These are phyloP conservation scores for Fraxinus sp. DNA, from an alignment of 305 asterid species.

Conservation along the genomic window DNA sequence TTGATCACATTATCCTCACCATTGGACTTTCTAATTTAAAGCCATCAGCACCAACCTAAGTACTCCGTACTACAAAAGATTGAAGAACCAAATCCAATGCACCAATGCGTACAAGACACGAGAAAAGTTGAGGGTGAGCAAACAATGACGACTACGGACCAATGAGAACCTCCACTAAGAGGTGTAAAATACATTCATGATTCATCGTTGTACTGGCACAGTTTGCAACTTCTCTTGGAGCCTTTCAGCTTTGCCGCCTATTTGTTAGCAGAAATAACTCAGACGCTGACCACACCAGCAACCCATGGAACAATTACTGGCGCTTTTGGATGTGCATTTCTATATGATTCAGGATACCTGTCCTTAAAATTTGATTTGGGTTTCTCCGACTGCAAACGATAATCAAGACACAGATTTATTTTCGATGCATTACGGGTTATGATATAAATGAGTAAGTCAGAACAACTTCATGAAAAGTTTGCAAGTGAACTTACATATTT, in stretches of 20 bases:
- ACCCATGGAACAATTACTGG: conserved; percentile 80
- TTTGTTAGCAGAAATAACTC: conserved; percentile 20
- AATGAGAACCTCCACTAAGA: neutral
- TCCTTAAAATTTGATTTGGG: conserved; percentile 71
- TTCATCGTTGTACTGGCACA: neutral
- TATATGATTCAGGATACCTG: conserved; percentile 64
- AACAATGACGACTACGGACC: neutral
- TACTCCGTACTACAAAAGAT: conserved; percentile 14
- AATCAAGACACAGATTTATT: neutral
- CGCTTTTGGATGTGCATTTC: conserved; percentile 68
- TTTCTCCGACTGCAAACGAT: conserved; percentile 58
- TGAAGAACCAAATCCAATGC: conserved; percentile 1
- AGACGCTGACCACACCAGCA: conserved; percentile 58
- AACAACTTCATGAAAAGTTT: neutral
- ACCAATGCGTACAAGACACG: neutral
- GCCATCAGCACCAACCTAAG: conserved; percentile 20
- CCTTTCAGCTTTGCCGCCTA: conserved; percentile 8
- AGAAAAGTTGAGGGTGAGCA: neutral
- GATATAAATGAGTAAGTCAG: neutral
- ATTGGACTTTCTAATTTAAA: conserved; percentile 22
- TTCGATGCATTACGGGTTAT: neutral
- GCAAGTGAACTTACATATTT: conserved; percentile 58
- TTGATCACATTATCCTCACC: conserved; percentile 5
- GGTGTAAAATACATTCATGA: neutral
- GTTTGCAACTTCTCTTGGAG: neutral